Percentiles rank a stretch among this genome's conserved stretches.
Conservation (phyloP, 2,329 filamentous ascomycete genomes). For the Neonectria magnoliae region DNA sequence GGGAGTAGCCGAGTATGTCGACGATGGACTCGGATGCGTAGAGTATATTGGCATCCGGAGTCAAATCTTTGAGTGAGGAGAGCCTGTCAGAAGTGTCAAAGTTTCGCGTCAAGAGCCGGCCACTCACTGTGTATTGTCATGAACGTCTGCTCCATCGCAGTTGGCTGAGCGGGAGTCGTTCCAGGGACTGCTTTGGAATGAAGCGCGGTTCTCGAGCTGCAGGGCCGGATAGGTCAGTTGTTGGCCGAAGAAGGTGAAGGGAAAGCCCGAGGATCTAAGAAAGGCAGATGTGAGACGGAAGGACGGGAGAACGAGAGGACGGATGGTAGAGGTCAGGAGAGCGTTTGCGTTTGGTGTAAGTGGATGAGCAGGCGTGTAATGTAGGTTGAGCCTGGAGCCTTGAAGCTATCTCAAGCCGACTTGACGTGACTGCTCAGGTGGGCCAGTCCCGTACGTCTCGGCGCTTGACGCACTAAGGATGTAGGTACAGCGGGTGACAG, state of each 20-base stretch:
- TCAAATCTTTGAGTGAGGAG: conserved; percentile 66
- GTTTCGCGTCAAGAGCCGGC: background rate
- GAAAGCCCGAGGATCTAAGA: background rate
- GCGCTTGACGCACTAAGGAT: conserved; percentile 2
- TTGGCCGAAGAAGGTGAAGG: background rate
- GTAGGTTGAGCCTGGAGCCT: background rate
- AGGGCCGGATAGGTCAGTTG: background rate
- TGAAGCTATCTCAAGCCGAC: conserved; percentile 19
- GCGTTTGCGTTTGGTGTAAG: background rate
- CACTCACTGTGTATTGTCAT: conserved; percentile 88
- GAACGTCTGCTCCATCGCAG: conserved; percentile 82
- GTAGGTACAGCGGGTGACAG: conserved; percentile 9
- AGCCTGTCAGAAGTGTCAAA: background rate
- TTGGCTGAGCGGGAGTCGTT: conserved; percentile 28
- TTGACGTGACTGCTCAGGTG: conserved; percentile 10
- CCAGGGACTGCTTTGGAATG: background rate
- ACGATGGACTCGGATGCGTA: conserved; percentile 86
- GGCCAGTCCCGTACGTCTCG: background rate
- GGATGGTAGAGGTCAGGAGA: background rate
- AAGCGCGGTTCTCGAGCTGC: background rate
- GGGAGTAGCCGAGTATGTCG: conserved; percentile 83
- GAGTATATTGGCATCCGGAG: conserved; percentile 78
- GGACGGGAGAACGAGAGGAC: background rate
- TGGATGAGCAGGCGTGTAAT: background rate
- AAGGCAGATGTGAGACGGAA: background rate